Base-by-base conservation (phyloP, 2,329 filamentous ascomycete species). In the Exophiala viscosa region DNA sequence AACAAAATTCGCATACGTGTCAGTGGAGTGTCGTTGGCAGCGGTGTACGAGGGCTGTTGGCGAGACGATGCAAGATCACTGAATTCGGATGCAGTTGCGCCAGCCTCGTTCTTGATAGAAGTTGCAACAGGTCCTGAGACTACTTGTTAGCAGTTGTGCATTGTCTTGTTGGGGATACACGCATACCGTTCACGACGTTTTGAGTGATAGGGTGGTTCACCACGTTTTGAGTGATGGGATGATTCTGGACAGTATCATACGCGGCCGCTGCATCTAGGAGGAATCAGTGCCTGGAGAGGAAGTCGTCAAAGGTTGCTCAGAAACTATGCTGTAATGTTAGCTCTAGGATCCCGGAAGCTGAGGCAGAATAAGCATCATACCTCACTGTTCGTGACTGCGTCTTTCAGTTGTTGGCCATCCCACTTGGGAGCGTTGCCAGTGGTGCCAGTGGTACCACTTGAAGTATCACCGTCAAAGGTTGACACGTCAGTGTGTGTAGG, bases 1-100 rank as follows among this genome's bases (percentile, higher is more conserved):
- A 48, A 28, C 10, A 41, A 13, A 5, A 20, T 45, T 34, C 55
- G 68, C 77, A 52, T 75, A 80, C 78, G 80, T 50, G 82, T 85
- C 67, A 85, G 70, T 58, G 80, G 76, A 67, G 85, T 82, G 59
- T 81, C 81, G 60, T 78, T 83, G 48, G 76, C 76, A 55, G 81
- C 76, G 58, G 76, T 76, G 61, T 76, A 72, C 40, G 77, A 73
- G 17, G 81, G 80, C 20, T 73, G 75, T 43, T 73, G 72, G 56
- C 77, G 76, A 50, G 79, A 70, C 64, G 75, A 74, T 57, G 78
- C 79, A 55, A 85, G 72, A 59, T 81, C 80, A 60, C 73, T 74
- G 65, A 84, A 78, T 68, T 84, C 81, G 58, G 74, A 72, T 62
- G 72, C 70, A 42, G 82, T 82, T 66, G 78, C 78, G 60, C 73